phyloP scores from a whole-genome alignment of 176 grass and related monocot genomes.

The Oryza rufipogon region DNA sequence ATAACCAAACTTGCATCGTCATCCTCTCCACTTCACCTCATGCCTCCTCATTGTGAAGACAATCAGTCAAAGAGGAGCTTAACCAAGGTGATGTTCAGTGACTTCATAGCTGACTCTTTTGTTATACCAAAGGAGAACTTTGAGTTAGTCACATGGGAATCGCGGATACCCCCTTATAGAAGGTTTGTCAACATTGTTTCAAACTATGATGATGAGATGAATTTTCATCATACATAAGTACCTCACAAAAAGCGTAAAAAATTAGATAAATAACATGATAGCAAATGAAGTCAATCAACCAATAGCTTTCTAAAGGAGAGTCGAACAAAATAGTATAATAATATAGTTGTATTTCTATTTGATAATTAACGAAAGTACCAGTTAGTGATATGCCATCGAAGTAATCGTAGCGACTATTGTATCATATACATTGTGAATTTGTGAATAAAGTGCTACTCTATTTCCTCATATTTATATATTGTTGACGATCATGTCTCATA shows the following conservation, averaged over 20 bases:
- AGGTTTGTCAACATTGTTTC: slow-evolving; percentile 4
- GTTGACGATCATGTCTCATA: too few relatives aligned
- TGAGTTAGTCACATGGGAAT: slow-evolving; percentile 34
- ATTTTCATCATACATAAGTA: neutral
- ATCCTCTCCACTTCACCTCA: neutral
- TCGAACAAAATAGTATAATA: too few relatives aligned
- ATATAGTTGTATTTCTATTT: too few relatives aligned
- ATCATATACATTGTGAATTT: too few relatives aligned
- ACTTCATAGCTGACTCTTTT: slow-evolving; percentile 18
- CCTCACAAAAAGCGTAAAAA: neutral
- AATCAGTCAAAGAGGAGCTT: neutral
- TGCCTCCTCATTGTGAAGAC: neutral
- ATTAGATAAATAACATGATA: neutral
- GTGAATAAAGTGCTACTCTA: too few relatives aligned
- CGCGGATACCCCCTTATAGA: slow-evolving; percentile 23
- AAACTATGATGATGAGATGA: neutral
- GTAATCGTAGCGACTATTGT: too few relatives aligned
- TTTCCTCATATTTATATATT: too few relatives aligned
- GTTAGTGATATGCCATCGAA: too few relatives aligned
- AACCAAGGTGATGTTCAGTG: slow-evolving; percentile 40
- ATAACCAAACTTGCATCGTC: neutral
- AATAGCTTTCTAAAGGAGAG: too few relatives aligned
- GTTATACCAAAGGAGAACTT: slow-evolving; percentile 25
- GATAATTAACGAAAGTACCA: too few relatives aligned
- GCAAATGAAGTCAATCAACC: neutral